phyloP scores from a whole-genome alignment of 805 yeast species.

The Suhomyces faveliae region DNA sequence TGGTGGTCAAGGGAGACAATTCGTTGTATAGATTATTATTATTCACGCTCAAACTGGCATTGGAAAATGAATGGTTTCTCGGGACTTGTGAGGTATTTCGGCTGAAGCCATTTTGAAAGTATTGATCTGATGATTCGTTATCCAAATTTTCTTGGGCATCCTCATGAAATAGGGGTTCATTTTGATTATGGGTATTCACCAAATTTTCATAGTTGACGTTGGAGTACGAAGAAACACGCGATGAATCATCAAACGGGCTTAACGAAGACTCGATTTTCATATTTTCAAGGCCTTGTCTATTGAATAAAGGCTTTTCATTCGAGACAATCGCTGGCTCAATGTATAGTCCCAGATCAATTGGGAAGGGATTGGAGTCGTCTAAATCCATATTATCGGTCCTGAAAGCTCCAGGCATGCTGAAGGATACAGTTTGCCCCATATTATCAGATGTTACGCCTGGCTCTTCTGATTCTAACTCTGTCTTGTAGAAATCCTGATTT shows the following conservation, averaged over 20 bases:
- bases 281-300: neutral
- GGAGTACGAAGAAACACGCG: conserved; percentile 2
- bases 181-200: neutral
- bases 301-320: neutral
- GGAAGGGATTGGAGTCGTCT: conserved; percentile 38
- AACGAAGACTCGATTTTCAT: neutral
- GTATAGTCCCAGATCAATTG: conserved; percentile 30
- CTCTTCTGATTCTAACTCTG: conserved; percentile 1
- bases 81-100: conserved; percentile 6
- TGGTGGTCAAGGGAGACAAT: conserved; percentile 42
- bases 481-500: neutral
- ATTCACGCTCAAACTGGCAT: conserved; percentile 6
- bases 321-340: neutral
- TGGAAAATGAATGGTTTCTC: conserved; percentile 10
- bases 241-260: conserved; percentile 4
- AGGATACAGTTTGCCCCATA: conserved; percentile 7
- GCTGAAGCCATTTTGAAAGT: neutral
- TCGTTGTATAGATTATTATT: conserved; percentile 20
- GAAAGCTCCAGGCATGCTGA: conserved; percentile 31
- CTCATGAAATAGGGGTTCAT: conserved; percentile 13
- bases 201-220: conserved; percentile 5
- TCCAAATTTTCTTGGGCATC: conserved; percentile 10
- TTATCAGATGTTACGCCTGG: neutral
- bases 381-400: conserved; percentile 30
- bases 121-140: neutral